Conservation (phyloP, 192 early-diverging fungal species). For the Umbelopsis isabellina region DNA sequence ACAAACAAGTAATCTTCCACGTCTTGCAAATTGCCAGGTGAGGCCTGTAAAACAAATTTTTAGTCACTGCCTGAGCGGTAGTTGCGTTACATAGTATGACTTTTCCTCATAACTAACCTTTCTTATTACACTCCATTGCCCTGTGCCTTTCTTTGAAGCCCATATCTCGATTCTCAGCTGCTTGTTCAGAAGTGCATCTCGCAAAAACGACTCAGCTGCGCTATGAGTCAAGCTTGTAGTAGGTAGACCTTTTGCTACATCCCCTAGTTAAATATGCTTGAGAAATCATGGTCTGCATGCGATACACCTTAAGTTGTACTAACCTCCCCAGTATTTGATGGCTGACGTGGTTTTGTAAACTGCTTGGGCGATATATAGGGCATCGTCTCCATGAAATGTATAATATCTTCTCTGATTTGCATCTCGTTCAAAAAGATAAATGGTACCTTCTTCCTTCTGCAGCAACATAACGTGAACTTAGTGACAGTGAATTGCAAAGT, state of each 20-base stretch:
- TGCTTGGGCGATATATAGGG: constrained; percentile 79
- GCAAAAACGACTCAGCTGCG: constrained; percentile 76
- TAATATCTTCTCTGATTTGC: constrained; percentile 73
- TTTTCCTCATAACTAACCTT: constrained; percentile 13
- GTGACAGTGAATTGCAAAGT: constrained; percentile 3
- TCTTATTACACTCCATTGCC: constrained; percentile 52
- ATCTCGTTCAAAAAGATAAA: constrained; percentile 76
- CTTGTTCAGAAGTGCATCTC: constrained; percentile 75
- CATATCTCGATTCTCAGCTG: constrained; percentile 88
- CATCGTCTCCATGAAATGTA: constrained; percentile 88
- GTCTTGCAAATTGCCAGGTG: constrained; percentile 91
- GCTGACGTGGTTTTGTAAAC: constrained; percentile 93
- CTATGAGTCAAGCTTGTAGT: constrained; percentile 80
- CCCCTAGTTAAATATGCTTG: constrained; percentile 34
- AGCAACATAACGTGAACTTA: constrained; percentile 14
- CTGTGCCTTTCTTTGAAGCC: constrained; percentile 48
- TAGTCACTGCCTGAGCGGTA: too few relatives aligned
- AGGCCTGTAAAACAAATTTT: constrained; percentile 69
- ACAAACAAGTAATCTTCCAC: constrained; percentile 90
- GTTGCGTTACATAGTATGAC: too few relatives aligned
- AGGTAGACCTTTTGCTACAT: constrained; percentile 61
- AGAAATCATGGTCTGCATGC: background rate
- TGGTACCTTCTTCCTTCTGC: constrained; percentile 58
- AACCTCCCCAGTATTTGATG: constrained; percentile 86
- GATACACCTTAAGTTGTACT: background rate